phyloP scores from a whole-genome alignment of 345 rosid genomes.

The Punica granatum region DNA sequence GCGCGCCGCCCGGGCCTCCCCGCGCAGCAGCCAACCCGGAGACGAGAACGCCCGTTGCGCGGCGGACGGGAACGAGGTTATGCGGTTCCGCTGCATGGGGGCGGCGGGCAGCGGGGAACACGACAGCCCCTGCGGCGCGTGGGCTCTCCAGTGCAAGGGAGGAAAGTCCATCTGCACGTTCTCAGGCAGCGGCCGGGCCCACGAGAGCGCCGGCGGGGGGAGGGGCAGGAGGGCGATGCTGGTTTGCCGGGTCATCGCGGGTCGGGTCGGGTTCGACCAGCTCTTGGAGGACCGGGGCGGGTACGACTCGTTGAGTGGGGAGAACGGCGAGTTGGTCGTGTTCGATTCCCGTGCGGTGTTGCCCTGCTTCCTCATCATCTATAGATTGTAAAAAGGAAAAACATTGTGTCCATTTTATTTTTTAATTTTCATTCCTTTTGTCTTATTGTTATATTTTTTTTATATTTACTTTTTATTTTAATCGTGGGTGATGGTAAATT shows the following conservation, averaged over 20 bases:
- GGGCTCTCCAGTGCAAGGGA: conserved; percentile 2
- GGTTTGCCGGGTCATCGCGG: conserved; percentile 18
- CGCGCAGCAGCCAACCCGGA: conserved; percentile 21
- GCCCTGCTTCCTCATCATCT: conserved; percentile 19
- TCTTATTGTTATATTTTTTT: not conserved
- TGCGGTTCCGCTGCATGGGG: conserved; percentile 87
- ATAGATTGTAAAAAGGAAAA: conserved; percentile 10
- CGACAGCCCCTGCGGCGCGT: not conserved
- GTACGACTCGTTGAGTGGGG: conserved; percentile 20
- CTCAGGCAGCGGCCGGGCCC: conserved; percentile 16
- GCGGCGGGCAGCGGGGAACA: conserved; percentile 21
- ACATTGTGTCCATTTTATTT: not conserved
- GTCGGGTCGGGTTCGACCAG: conserved; percentile 11
- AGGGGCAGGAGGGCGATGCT: conserved; percentile 16
- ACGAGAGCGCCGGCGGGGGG: conserved; percentile 11
- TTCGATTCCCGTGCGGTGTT: conserved; percentile 15
- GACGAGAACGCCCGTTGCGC: conserved; percentile 74
- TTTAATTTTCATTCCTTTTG: not conserved
- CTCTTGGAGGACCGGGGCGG: conserved; percentile 8
- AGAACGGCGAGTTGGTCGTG: conserved; percentile 16
- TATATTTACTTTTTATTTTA: not conserved
- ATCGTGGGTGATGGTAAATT: not conserved
- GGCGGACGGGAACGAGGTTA: conserved; percentile 95
- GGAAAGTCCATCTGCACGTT: conserved; percentile 6
- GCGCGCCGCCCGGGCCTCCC: conserved; percentile 27